A percentile compares a stretch with the other conserved stretches of the same genome.
Conservation (phyloP, 306 rosid species). For the Prunus salicina region DNA sequence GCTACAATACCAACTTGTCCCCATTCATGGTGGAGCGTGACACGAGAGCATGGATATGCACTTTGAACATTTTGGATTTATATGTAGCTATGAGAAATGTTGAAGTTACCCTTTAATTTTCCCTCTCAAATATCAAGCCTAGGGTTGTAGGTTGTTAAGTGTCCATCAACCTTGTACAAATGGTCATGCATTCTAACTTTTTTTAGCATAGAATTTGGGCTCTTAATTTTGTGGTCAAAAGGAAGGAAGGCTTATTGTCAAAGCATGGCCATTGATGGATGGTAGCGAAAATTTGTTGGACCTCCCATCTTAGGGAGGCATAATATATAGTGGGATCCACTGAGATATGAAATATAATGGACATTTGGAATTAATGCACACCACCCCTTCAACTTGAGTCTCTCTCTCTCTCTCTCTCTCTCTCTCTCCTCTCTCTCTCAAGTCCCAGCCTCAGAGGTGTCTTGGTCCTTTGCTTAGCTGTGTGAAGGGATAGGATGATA, state of each 20-base stretch:
- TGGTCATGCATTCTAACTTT: constrained; percentile 16
- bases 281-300: constrained; percentile 30
- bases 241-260: constrained; percentile 24
- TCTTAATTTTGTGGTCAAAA: constrained; percentile 25
- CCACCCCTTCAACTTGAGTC: constrained; percentile 15
- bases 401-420: background rate
- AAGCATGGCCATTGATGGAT: constrained; percentile 21
- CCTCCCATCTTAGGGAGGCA: constrained; percentile 40
- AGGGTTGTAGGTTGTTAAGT: constrained; percentile 12
- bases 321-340: constrained; percentile 42
- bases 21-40: constrained; percentile 34
- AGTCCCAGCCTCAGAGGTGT: constrained; percentile 11
- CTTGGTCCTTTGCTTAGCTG: constrained; percentile 45
- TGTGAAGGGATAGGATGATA: constrained; percentile 30
- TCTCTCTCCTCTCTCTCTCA: too few species aligned
- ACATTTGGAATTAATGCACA: constrained; percentile 39
- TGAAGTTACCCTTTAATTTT: constrained; percentile 14
- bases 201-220: constrained; percentile 13
- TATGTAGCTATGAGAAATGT: constrained; percentile 24
- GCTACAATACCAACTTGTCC: constrained; percentile 25
- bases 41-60: background rate
- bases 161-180: constrained; percentile 15
- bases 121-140: background rate
- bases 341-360: constrained; percentile 38
- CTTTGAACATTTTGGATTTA: constrained; percentile 28